Evolutionary conservation across 495 filamentous ascomycete genomes (phyloP).

Genomic region (Friedmanniomyces simplex): DNA sequence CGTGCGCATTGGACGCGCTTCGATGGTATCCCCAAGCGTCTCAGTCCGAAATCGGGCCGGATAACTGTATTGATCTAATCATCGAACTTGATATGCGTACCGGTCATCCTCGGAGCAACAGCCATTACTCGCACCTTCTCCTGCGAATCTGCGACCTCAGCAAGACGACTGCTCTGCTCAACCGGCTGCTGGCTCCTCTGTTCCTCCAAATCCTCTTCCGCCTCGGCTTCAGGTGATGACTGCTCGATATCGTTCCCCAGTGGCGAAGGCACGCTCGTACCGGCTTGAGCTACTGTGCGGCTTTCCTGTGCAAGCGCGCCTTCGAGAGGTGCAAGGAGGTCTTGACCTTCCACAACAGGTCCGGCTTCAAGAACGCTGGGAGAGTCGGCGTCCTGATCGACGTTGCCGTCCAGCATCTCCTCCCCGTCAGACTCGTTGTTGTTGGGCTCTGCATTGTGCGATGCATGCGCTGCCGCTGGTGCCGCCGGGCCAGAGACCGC

Average conservation of each 20-base stretch:
- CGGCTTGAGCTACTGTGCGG: not conserved
- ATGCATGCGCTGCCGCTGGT: too few species aligned
- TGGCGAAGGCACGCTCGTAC: not conserved
- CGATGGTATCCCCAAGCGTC: not conserved
- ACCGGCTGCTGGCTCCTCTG: not conserved
- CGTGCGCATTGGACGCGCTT: not conserved
- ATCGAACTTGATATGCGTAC: not conserved
- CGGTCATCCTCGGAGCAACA: not conserved
- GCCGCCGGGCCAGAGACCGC: too few species aligned
- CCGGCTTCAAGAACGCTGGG: too few species aligned
- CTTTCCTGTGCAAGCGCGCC: not conserved
- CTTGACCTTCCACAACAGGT: not conserved
- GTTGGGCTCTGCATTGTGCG: not conserved
- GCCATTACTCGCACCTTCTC: not conserved
- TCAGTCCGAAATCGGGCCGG: not conserved
- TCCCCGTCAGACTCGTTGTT: not conserved
- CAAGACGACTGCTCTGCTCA: not conserved
- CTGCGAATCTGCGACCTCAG: not conserved
- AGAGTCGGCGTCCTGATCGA: not conserved
- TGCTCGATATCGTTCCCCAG: not conserved
- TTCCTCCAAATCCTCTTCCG: not conserved
- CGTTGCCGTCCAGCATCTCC: constrained; percentile 3
- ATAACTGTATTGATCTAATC: not conserved
- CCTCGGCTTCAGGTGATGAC: not conserved
- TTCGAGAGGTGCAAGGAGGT: not conserved